These are phyloP conservation scores for Cladosporium velox DNA, from an alignment of 2,329 filamentous ascomycete genomes.

Conservation along the genomic window DNA sequence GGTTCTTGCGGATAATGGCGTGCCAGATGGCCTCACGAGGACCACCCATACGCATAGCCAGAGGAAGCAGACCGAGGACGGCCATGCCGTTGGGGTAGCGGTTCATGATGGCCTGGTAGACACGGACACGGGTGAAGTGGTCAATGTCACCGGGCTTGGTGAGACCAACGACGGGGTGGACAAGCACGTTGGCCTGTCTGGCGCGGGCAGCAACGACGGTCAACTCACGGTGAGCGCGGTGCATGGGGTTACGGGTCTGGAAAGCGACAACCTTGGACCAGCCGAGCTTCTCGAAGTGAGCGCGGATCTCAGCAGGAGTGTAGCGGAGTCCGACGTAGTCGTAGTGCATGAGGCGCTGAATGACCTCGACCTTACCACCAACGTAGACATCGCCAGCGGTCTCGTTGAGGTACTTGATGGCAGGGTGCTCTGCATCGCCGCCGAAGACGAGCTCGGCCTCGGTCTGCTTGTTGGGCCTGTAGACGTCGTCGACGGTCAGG, in stretches of 20 bases:
- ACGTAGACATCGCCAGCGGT: slow-evolving; percentile 86
- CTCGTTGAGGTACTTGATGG: slow-evolving; percentile 84
- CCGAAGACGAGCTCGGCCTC: slow-evolving; percentile 96
- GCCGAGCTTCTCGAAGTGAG: slow-evolving; percentile 99
- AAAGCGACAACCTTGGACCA: slow-evolving; percentile 98
- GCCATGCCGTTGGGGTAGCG: slow-evolving; percentile 99
- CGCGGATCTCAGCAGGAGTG: slow-evolving; percentile 89
- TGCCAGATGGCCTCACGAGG: slow-evolving; percentile 99
- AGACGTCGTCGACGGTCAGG: slow-evolving; percentile 91
- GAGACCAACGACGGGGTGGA: slow-evolving; percentile 96
- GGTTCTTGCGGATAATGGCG: slow-evolving; percentile 99
- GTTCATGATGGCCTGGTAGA: slow-evolving; percentile 95
- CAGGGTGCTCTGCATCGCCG: slow-evolving; percentile 82
- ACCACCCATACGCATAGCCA: slow-evolving; percentile 99
- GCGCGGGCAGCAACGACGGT: slow-evolving; percentile 94
- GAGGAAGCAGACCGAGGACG: slow-evolving; percentile 86
- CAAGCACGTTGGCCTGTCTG: slow-evolving; percentile 96
- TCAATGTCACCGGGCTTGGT: slow-evolving; percentile 99
- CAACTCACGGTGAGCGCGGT: slow-evolving; percentile 95
- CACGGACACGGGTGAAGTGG: slow-evolving; percentile 98
- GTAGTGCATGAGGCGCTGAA: slow-evolving; percentile 96
- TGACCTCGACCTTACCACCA: slow-evolving; percentile 91
- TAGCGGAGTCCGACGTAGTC: slow-evolving; percentile 97
- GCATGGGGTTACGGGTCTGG: slow-evolving; percentile 99
- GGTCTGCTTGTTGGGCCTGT: slow-evolving; percentile 87